Base-by-base conservation (phyloP, 805 yeast species). In the Saturnispora bothae region DNA sequence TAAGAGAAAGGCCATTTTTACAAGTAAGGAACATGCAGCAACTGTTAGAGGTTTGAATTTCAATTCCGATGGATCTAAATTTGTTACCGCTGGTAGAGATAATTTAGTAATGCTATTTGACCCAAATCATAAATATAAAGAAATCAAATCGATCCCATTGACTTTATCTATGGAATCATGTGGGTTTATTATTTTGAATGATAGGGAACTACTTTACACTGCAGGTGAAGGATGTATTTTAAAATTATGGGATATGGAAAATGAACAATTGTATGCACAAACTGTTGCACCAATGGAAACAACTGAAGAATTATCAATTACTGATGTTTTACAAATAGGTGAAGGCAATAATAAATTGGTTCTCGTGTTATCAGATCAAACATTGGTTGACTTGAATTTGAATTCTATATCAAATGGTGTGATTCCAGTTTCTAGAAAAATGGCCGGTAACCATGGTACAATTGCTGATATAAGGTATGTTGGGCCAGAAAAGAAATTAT, bases 401-500 rank as follows among this genome's bases (percentile, higher is more conserved):
- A 37, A 52, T 8, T 35, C 42, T 10, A 57, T 49, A 3, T 46
- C 61, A 13, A 52, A 55, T 27, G 50, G 53, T 4, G 48, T 50
- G 4, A 54, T 81, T n/a, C 66, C 69, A 15, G 53, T 71, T 2
- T 49, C 57, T 6, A 65, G 76, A 39, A 68, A 74, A 30, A 66
- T 86, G 48, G 92, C 96, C 1, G 96, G 96, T 48, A 86, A 86
- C 57, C 95, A 89, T 60, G 97, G 96, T 41, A 89, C 92, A 19
- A 78, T 92, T 50, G 95, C 96, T 3, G 97, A 89, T 54, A 69
- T 86, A 63, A 73, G 76, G 47, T 80, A 76, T 51, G 79, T 78
- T 23, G 92, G 92, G 0, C 83, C 84, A 6, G 53, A 65, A 18
- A 54, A 63, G 22, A 55, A 67, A 33, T 60, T 67, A 27, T 56